Base-by-base conservation (phyloP, 164 flowering plant genomes). In the Macadamia integrifolia region DNA sequence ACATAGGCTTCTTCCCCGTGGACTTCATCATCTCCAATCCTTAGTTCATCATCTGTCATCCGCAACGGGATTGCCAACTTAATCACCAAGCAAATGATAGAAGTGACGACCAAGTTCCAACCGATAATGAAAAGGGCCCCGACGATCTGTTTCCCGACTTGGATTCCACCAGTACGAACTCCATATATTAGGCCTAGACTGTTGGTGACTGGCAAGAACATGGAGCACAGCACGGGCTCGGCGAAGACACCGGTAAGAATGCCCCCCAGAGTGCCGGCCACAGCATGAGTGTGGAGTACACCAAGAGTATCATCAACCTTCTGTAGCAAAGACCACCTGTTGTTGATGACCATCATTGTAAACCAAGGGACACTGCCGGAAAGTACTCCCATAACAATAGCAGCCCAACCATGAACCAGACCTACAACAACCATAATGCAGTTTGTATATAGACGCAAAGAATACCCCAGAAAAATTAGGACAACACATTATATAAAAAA, bases 281-380 rank as follows among this genome's bases (percentile, higher is more conserved):
- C 83, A 4, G 86, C 40, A 2, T 35, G 40, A 35, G 40, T 35
- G 40, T 35, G 40, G 40, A 35, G 5, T 35, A 35, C 40, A 5
- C 84, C 87, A 40, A 84, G 78, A 0, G 88, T 82, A 80, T 84
- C 88, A 61, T 84, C 88, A 6, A 84, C 72, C 18, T 76, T 71
- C 58, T 79, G 86, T 29, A 84, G 79, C 13, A 81, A 58, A 17
- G 70, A 56, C 72, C 80, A 82, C 18, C 72, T 71, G 67, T 81
- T 82, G 80, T 84, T 86, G 55, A 82, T 23, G 28, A 84, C 62
- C 87, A 80, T 84, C 85, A 84, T 84, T 9, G 84, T 84, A 70
- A 77, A 82, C 87, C 87, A 84, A 31, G 87, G 87, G 13, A 84
- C 64, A 75, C 84, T 84, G 17, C 87, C 87, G 17, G 87, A 77